phyloP scores from a whole-genome alignment of 495 filamentous ascomycete species.

The Jackrogersella minutella region DNA sequence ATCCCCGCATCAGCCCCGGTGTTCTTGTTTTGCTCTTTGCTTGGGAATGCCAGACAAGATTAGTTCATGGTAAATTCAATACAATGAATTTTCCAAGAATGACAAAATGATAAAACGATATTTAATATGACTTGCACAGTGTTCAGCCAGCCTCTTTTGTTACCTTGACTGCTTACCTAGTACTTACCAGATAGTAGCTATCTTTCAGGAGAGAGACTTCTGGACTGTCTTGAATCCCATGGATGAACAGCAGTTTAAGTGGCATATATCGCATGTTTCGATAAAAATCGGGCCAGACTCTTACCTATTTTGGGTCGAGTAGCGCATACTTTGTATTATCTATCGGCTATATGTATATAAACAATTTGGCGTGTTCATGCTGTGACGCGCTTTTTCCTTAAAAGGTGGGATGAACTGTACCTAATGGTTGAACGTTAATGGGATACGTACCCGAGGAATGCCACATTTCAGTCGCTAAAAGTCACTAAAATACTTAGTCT shows the following conservation, averaged over 20 bases:
- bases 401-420: slow-evolving; percentile 21
- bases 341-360: too few species aligned
- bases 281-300: neutral
- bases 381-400: slow-evolving; percentile 12
- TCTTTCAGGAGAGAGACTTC: neutral
- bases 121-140: neutral
- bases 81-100: slow-evolving; percentile 6
- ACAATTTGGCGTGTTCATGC: slow-evolving; percentile 3
- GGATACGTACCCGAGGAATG: slow-evolving; percentile 1
- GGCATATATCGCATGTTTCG: neutral
- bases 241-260: slow-evolving; percentile 5
- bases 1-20: slow-evolving; percentile 19
- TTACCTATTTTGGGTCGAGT: neutral
- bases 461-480: neutral
- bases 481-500: neutral
- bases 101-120: neutral
- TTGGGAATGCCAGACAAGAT: slow-evolving; percentile 19
- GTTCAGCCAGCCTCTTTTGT: neutral
- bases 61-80: slow-evolving; percentile 7
- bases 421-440: neutral
- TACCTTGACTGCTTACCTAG: neutral
- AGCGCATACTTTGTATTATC: slow-evolving; percentile 1
- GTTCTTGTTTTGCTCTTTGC: slow-evolving; percentile 23
- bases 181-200: neutral
- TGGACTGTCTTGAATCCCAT: neutral